Evolutionary conservation across 163 green algal species (phyloP), one percentile per base, ranked within the genome.

Genomic region (Scenedesmus sp.): DNA sequence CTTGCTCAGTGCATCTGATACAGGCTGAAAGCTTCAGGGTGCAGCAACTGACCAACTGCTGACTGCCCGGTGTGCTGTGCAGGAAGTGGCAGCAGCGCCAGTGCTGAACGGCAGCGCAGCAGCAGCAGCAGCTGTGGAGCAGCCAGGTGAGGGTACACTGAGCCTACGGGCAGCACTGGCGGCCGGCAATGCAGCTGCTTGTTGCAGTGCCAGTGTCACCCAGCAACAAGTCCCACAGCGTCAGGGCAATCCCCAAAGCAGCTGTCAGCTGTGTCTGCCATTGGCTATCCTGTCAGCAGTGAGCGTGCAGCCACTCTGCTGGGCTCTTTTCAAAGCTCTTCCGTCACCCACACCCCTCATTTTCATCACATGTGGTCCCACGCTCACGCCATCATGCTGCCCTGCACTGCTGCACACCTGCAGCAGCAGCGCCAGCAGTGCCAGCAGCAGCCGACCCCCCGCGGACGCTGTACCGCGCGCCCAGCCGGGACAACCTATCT

Each of bases 391-490:
- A 13, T 3, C 18, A 16, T 57, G 34, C 26, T 84, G 56, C 10
- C 55, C 26, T n/a, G 1, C 52, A 13, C 73, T 70, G 84, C 60
- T 79, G n/a, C 84, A 62, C 18, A 34, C 13, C 12, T 86, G 46
- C 46, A 20, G 54, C 66, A 57, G 54, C 60, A 23, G 77, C 59
- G 18, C 79, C 88, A 13, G 59, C 79, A n/a, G 59, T 16, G 12
- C 59, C 88, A 54, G 34, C 87, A n/a, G 85, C 57, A 18, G 76
- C 15, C 82, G 59, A 73, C 70, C 15, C 18, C 2, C 82, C 83
- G 1, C 79, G 56, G 84, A 57, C 73, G 73, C 74, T 93, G 70
- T 93, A 93, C 84, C 90, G 90, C 57, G 90, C 90, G n/a, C 90
- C 90, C 10, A 82, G 46, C 23, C 55, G 15, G 10, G 66, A 76